Evolutionary conservation across 805 yeast species (phyloP), one percentile per base, ranked within the genome.

Genomic region (Zygosaccharomyces pseudorouxii): DNA sequence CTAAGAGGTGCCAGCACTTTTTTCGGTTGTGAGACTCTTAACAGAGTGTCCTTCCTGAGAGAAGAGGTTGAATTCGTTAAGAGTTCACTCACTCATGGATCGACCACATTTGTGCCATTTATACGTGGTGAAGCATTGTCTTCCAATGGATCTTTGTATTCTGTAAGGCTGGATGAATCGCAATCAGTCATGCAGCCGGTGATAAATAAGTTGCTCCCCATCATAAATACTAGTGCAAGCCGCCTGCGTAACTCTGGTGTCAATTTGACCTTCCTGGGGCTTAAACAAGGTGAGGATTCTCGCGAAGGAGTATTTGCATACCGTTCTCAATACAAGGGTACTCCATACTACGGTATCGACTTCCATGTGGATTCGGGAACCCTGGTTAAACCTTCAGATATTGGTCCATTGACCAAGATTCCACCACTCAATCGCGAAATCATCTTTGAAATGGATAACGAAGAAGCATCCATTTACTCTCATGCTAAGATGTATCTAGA

Each of bases 401-500:
- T 48, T 46, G 45, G 28, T 29, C 37, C 54, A 31, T 31, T 55
- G 19, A 11, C 28, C 30, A 31, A 45, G 27, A 29, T 49, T 11
- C 38, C 40, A 25, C 28, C 28, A 30, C 42, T 37, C 37, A 31
- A 45, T 20, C 33, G 52, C 38, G 35, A 42, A 27, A 28, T 50
- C 31, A 44, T 55, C 25, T 54, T 61, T 35, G 52, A 55, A 6
- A 39, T 68, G 38, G 36, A 54, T 3, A 65, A 65, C 40, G 52
- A 48, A 12, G 85, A 84, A 45, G 84, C 89, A 0, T 79, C 88
- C 2, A 62, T 89, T 19, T 83, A 79, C 54, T 83, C 95, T 2
- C 93, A 90, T 60, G 92, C 87, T 0, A 80, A 84, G 50, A 88
- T 86, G 82, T 86, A 81, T 61, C 60, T 89, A 46, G 96, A 90